phyloP scores from a whole-genome alignment of 306 rosid species.

The Quercus aquifolioides region DNA sequence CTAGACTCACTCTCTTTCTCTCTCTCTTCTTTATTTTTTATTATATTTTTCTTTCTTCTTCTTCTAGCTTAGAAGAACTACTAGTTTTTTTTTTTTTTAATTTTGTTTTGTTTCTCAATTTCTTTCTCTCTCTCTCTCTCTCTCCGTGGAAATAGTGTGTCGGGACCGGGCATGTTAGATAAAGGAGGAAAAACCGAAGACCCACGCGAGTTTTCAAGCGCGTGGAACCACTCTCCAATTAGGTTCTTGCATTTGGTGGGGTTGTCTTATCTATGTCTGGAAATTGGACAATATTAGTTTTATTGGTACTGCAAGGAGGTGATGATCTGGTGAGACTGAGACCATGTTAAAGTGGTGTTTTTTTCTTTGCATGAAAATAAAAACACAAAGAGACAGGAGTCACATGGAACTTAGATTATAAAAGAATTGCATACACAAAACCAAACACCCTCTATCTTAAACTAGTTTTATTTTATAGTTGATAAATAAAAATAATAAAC shows the following conservation, averaged over 20 bases:
- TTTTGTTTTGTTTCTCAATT: no score
- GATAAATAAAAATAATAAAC: no score
- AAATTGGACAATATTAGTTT: neutral
- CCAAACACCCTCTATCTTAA: no score
- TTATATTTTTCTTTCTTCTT: neutral
- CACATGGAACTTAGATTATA: slow-evolving; percentile 21
- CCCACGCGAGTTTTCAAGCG: slow-evolving; percentile 19
- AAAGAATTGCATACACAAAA: no score
- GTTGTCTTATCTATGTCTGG: slow-evolving; percentile 4
- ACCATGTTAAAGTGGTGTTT: neutral
- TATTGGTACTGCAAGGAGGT: neutral
- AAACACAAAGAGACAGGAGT: slow-evolving; percentile 31
- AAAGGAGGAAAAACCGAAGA: slow-evolving; percentile 19
- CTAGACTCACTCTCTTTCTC: slow-evolving; percentile 4
- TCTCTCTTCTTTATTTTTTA: neutral
- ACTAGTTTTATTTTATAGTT: no score
- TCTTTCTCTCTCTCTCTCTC: slow-evolving; percentile 9
- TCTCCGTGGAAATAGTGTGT: slow-evolving; percentile 18
- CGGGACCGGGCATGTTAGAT: slow-evolving; percentile 29
- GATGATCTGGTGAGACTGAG: slow-evolving; percentile 23
- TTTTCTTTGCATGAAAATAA: neutral
- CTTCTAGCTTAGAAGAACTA: neutral
- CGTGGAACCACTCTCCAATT: slow-evolving; percentile 21
- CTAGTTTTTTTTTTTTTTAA: neutral
- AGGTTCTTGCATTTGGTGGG: neutral